Base-by-base conservation (phyloP, 2,329 filamentous ascomycete species). In the Rugonectria rugulosa region DNA sequence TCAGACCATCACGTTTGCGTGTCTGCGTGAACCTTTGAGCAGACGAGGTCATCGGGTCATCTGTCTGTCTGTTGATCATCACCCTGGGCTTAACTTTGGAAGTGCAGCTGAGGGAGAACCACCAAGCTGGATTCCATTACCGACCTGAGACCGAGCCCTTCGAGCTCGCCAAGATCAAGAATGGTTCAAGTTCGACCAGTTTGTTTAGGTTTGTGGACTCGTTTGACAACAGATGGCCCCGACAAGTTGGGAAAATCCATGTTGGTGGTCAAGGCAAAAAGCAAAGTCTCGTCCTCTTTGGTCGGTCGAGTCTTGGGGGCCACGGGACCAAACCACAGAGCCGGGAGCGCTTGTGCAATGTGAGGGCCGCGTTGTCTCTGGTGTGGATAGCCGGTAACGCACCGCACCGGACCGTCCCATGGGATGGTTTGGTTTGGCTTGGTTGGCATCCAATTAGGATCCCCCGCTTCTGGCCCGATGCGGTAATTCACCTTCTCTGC, bases 381-480 rank as follows among this genome's bases (percentile, higher is more conserved):
- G 32, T 36, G 41, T 43, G 43, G 45, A 44, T 54, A 47, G 51
- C 38, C 36, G 36, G 46, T 36, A 40, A n/a, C 29, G 23, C 14
- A 40, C 14, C 46, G 45, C 53, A 42, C 40, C 53, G 46, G 53
- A 45, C 53, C 53, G 53, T 56, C 46, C 53, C 53, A 51, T 45
- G 46, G 46, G 11, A 9, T 20, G 12, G 37, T 11, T n/a, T n/a
- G n/a, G n/a, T n/a, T n/a, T n/a, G n/a, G n/a, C n/a, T n/a, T n/a
- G n/a, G n/a, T n/a, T n/a, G n/a, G n/a, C n/a, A n/a, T n/a, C n/a
- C n/a, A n/a, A 6, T 47, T 54, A 36, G 29, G 17, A 41, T 15
- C 24, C 40, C 63, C 63, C 63, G 61, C 54, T 59, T 52, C 61
- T 64, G 51, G 51, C 63, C 55, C 29, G 37, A 66, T 53, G 47